Percentiles rank a stretch among this genome's conserved stretches.
phyloP scores from a whole-genome alignment of 805 yeast species.

The Candida gorgasii region DNA sequence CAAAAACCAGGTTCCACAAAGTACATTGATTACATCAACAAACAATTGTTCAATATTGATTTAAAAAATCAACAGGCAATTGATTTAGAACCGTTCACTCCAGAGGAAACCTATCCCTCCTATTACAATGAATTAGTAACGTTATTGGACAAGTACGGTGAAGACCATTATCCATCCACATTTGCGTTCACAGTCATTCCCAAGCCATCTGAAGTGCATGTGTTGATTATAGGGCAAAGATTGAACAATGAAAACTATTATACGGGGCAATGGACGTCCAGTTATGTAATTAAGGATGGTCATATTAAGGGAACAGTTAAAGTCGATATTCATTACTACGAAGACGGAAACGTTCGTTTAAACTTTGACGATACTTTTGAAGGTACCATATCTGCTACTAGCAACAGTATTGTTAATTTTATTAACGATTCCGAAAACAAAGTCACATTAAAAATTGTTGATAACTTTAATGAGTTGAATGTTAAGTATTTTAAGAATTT shows the following conservation, averaged over 20 bases:
- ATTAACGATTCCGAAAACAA: conserved; percentile 60
- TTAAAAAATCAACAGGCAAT: conserved; percentile 48
- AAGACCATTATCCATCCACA: conserved; percentile 64
- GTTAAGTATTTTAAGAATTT: conserved; percentile 79
- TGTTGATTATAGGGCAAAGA: conserved; percentile 71
- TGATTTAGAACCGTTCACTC: conserved; percentile 41
- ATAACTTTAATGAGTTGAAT: conserved; percentile 68
- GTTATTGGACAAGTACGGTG: conserved; percentile 51
- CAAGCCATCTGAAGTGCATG: conserved; percentile 28
- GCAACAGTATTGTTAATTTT: conserved; percentile 38
- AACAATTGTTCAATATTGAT: conserved; percentile 59
- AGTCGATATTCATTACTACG: conserved; percentile 87
- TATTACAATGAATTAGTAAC: conserved; percentile 31
- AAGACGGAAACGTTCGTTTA: conserved; percentile 92
- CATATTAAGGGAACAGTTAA: conserved; percentile 53
- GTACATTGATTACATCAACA: conserved; percentile 51
- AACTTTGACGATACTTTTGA: conserved; percentile 43
- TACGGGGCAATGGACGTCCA: conserved; percentile 86
- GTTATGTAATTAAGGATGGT: conserved; percentile 48
- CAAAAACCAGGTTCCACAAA: conserved; percentile 41
- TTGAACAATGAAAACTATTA: conserved; percentile 76
- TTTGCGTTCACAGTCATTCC: conserved; percentile 49
- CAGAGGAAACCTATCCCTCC: conserved; percentile 23
- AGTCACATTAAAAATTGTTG: conserved; percentile 60
- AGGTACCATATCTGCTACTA: conserved; percentile 21